These are phyloP conservation scores for Rhodotorula sp. DNA, from an alignment of 1,284 basidiomycete species.

Conservation along the genomic window DNA sequence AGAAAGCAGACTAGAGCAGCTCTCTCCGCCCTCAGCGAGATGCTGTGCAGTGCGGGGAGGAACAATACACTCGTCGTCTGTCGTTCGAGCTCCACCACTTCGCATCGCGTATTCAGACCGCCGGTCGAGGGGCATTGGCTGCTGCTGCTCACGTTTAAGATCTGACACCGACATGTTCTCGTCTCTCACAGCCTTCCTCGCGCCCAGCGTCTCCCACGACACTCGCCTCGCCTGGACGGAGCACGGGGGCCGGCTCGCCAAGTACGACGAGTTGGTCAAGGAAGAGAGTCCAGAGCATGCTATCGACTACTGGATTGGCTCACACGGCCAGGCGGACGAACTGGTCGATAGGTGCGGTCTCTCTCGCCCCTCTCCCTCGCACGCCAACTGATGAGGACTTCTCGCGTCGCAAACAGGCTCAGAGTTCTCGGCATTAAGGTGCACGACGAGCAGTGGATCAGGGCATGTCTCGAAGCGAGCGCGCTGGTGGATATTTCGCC, in stretches of 20 bases:
- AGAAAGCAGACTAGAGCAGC: background rate
- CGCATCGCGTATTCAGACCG: background rate
- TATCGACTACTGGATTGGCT: constrained; percentile 7
- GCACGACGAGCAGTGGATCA: constrained; percentile 2
- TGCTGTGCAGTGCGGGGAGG: background rate
- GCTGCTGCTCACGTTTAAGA: background rate
- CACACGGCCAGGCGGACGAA: background rate
- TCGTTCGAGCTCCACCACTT: background rate
- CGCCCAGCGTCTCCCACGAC: constrained; percentile 1
- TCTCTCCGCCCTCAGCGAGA: background rate
- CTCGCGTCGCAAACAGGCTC: background rate
- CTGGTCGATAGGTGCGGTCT: constrained; percentile 2
- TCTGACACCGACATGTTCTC: background rate
- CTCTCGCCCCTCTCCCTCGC: background rate
- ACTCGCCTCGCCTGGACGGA: background rate
- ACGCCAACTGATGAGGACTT: too few relatives aligned
- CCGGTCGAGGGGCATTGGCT: background rate
- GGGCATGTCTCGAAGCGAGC: background rate
- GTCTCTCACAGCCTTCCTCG: constrained; percentile 12
- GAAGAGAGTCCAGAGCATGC: background rate
- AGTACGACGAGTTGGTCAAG: background rate
- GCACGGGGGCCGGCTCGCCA: constrained; percentile 7
- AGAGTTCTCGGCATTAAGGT: background rate
- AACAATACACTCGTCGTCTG: background rate
- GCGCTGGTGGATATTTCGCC: background rate